These are phyloP conservation scores for Neofusicoccum parvum DNA, from an alignment of 2,329 filamentous ascomycete genomes.

Conservation along the genomic window DNA sequence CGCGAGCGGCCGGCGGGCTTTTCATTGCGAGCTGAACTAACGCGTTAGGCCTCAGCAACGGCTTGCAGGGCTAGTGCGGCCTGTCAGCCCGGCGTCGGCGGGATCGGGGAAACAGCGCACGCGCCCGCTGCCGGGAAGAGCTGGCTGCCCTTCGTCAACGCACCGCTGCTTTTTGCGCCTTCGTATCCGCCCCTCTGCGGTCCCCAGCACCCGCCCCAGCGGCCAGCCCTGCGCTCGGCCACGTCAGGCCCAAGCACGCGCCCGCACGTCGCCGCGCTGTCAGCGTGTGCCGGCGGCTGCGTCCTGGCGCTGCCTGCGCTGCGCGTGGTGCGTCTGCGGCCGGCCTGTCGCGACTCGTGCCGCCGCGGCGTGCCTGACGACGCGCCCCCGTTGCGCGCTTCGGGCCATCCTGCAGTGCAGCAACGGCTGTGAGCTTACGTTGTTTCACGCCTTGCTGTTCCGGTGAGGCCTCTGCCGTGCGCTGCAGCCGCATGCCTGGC, in stretches of 20 bases:
- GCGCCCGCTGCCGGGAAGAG: not conserved
- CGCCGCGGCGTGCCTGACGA: constrained; percentile 8
- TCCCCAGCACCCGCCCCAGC: not conserved
- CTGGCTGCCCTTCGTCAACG: not conserved
- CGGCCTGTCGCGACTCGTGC: not conserved
- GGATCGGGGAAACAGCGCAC: constrained; percentile 17
- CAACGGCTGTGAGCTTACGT: constrained; percentile 8
- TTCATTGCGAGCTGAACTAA: not conserved
- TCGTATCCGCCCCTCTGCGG: not conserved
- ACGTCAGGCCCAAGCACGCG: constrained; percentile 2
- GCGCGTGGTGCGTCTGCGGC: not conserved
- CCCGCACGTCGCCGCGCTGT: not conserved
- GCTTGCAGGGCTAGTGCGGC: constrained; percentile 8
- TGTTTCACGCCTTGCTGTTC: constrained; percentile 19
- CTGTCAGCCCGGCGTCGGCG: constrained; percentile 15
- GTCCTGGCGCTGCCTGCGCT: not conserved
- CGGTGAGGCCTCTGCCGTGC: constrained; percentile 7
- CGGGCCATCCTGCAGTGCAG: constrained; percentile 10
- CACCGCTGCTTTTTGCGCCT: not conserved
- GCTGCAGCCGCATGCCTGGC: constrained; percentile 6
- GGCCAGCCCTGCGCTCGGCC: constrained; percentile 11
- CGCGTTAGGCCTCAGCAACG: constrained; percentile 1
- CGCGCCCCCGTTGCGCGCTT: not conserved
- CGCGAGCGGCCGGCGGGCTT: not conserved
- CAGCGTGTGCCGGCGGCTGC: not conserved